phyloP scores from a whole-genome alignment of 768 basidiomycete genomes.

The Kwoniella newhampshirensis region DNA sequence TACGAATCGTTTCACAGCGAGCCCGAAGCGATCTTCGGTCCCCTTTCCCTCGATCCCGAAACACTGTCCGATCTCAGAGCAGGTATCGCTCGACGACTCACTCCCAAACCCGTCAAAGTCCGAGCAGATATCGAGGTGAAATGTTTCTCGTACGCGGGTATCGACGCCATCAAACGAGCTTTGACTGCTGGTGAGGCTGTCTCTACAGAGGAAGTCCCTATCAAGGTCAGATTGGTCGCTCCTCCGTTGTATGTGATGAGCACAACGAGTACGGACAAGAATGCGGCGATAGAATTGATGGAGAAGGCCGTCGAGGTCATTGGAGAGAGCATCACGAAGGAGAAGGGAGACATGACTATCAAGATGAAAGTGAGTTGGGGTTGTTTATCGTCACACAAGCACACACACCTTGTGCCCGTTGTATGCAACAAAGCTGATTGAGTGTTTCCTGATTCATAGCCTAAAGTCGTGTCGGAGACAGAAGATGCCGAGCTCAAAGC shows the following conservation, averaged over 20 bases:
- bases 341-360: constrained; percentile 80
- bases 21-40: constrained; percentile 75
- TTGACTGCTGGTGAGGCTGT: constrained; percentile 79
- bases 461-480: constrained; percentile 94
- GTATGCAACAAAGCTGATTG: too few species aligned
- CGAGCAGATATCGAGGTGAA: constrained; percentile 97
- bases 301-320: constrained; percentile 93
- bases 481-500: constrained; percentile 97
- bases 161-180: constrained; percentile 93
- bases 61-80: constrained; percentile 66
- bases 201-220: constrained; percentile 85
- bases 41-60: constrained; percentile 61
- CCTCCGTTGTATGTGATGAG: constrained; percentile 94
- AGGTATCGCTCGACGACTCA: constrained; percentile 90
- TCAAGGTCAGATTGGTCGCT: constrained; percentile 94
- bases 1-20: constrained; percentile 57
- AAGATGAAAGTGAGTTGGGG: constrained; percentile 81
- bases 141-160: constrained; percentile 91
- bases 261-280: constrained; percentile 96
- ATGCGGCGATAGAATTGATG: constrained; percentile 81
- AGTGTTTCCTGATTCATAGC: constrained; percentile 60
- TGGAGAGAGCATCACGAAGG: constrained; percentile 74
- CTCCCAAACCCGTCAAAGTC: constrained; percentile 97
- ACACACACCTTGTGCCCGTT: background rate
- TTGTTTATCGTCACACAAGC: background rate